Conservation (phyloP, 2,329 filamentous ascomycete genomes). For the Cytospora paraplurivora region DNA sequence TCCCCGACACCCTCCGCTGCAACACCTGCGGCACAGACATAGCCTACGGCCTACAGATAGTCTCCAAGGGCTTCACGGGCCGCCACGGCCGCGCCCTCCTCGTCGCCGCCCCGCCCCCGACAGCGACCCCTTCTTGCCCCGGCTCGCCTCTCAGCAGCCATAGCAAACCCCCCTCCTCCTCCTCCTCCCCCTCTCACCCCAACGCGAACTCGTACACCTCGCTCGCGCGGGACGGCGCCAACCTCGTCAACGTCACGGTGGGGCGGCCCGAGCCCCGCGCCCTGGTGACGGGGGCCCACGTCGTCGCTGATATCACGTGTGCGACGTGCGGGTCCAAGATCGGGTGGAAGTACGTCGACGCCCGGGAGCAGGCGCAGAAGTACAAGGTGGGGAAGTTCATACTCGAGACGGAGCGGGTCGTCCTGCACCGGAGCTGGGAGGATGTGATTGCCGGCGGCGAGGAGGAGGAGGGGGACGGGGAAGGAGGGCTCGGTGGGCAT, state of each 20-base stretch:
- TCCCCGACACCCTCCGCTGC: conserved; percentile 61
- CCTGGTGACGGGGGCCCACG: conserved; percentile 64
- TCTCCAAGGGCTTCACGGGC: conserved; percentile 68
- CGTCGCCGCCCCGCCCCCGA: conserved; percentile 44
- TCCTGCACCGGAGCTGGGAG: conserved; percentile 57
- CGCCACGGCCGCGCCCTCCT: conserved; percentile 66
- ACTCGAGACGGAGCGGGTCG: conserved; percentile 61
- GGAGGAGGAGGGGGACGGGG: conserved; percentile 15
- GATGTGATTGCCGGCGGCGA: conserved; percentile 37
- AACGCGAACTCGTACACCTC: conserved; percentile 26
- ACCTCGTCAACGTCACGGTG: conserved; percentile 57
- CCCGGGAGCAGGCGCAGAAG: conserved; percentile 58
- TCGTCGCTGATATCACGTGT: conserved; percentile 66
- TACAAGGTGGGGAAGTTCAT: conserved; percentile 74
- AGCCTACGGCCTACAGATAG: conserved; percentile 62
- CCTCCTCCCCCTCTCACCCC: conserved; percentile 19
- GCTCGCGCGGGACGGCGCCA: conserved; percentile 28
- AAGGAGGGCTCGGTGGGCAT: not conserved
- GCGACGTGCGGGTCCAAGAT: conserved; percentile 56
- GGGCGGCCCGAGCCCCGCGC: conserved; percentile 58
- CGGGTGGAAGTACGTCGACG: conserved; percentile 71
- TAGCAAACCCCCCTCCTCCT: too few relatives aligned
- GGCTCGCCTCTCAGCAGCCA: conserved; percentile 33
- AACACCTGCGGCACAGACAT: conserved; percentile 60
- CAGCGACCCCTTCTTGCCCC: conserved; percentile 24